Conservation (phyloP, 306 rosid species). For the Cercis canadensis region DNA sequence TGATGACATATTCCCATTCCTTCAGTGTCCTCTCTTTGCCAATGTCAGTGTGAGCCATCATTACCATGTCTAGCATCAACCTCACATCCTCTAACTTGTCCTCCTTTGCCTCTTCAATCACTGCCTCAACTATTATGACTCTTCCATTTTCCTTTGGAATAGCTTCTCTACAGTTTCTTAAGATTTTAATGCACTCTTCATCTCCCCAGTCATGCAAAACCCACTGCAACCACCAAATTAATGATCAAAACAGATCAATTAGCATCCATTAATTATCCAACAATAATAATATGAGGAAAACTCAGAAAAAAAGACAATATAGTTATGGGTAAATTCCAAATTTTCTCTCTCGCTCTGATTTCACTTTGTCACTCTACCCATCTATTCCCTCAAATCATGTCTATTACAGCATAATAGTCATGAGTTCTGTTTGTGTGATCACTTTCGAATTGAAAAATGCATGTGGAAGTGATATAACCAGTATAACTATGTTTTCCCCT, state of each 20-base stretch:
- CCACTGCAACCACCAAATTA: conserved; percentile 29
- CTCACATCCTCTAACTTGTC: conserved; percentile 44
- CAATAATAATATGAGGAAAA: neutral
- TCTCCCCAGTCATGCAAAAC: conserved; percentile 74
- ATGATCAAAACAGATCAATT: too few species aligned
- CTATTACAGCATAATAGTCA: too few species aligned
- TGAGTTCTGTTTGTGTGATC: too few species aligned
- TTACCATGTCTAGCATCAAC: conserved; percentile 60
- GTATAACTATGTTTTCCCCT: too few species aligned
- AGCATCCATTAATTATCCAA: too few species aligned
- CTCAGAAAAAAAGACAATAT: too few species aligned
- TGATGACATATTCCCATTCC: conserved; percentile 65
- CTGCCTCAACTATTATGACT: conserved; percentile 60
- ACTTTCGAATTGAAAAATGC: too few species aligned
- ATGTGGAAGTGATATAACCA: too few species aligned
- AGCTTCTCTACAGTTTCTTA: conserved; percentile 59
- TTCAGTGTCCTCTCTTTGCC: conserved; percentile 67
- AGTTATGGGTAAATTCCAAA: too few species aligned
- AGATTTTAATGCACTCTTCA: conserved; percentile 61
- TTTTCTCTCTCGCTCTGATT: too few species aligned
- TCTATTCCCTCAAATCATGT: too few species aligned
- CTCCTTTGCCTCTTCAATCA: conserved; percentile 44
- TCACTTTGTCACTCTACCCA: too few species aligned
- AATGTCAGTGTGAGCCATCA: conserved; percentile 60
- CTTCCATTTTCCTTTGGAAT: conserved; percentile 57